Conservation (phyloP, 257 asterid species). For the Penstemon davidsonii region DNA sequence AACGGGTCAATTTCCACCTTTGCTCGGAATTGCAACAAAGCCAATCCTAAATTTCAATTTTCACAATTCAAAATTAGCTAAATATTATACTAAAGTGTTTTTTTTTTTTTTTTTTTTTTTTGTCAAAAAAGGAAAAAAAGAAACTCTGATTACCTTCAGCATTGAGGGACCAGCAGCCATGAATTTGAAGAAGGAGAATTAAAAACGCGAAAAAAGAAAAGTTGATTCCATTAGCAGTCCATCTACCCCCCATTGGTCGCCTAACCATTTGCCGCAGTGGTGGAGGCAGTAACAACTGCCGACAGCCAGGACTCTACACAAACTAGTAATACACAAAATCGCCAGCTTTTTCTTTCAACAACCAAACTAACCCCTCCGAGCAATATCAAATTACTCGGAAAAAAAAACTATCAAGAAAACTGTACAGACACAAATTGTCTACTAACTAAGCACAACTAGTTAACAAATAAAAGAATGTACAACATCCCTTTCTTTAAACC, state of each 20-base stretch:
- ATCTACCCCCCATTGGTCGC: constrained; percentile 65
- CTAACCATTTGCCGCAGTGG: constrained; percentile 42
- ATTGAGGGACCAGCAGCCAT: constrained; percentile 66
- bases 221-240: constrained; percentile 49
- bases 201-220: constrained; percentile 44
- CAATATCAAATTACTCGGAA: constrained; percentile 57
- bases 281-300: constrained; percentile 68
- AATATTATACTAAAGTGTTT: no score
- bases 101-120: no score
- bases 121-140: neutral
- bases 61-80: neutral
- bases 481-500: constrained; percentile 35
- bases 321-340: constrained; percentile 36
- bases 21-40: constrained; percentile 62
- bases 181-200: constrained; percentile 51
- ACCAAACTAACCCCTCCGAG: constrained; percentile 50
- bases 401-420: constrained; percentile 26
- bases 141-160: constrained; percentile 61
- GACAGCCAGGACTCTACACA: constrained; percentile 53
- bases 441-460: constrained; percentile 37
- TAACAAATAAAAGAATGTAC: constrained; percentile 34
- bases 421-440: constrained; percentile 34
- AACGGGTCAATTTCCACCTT: constrained; percentile 63
- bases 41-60: constrained; percentile 59
- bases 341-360: constrained; percentile 61